These are phyloP conservation scores for Pestalotiopsis sp. DNA, from an alignment of 2,329 filamentous ascomycete species.

Conservation along the genomic window DNA sequence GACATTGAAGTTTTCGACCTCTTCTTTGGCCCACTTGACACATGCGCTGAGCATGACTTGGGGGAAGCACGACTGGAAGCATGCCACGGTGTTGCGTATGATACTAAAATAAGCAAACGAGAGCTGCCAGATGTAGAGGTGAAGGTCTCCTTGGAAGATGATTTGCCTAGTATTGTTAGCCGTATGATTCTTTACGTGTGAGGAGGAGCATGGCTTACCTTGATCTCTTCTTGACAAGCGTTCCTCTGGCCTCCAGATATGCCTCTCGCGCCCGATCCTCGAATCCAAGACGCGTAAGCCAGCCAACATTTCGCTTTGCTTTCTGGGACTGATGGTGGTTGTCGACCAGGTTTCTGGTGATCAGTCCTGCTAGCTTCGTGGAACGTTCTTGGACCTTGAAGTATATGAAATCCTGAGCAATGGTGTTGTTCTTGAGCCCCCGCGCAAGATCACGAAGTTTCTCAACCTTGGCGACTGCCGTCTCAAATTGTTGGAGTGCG, in stretches of 20 bases:
- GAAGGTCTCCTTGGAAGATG: conserved; percentile 91
- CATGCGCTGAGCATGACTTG: conserved; percentile 88
- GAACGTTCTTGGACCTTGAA: conserved; percentile 89
- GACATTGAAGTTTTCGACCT: conserved; percentile 87
- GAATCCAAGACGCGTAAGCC: conserved; percentile 85
- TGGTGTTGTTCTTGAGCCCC: conserved; percentile 79
- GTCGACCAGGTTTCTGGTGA: conserved; percentile 77
- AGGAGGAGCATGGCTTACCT: conserved; percentile 56
- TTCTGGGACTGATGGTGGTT: conserved; percentile 76
- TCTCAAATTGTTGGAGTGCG: conserved; percentile 85
- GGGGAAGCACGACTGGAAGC: conserved; percentile 86
- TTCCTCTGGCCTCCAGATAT: conserved; percentile 79
- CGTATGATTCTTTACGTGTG: conserved; percentile 9
- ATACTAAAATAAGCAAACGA: conserved; percentile 95
- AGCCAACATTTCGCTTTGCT: conserved; percentile 79
- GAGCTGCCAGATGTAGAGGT: conserved; percentile 91
- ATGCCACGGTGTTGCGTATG: conserved; percentile 89
- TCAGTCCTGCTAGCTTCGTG: conserved; percentile 71
- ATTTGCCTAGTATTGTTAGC: conserved; percentile 68
- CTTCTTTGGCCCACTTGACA: conserved; percentile 97
- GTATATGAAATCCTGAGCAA: conserved; percentile 90
- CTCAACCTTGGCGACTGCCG: conserved; percentile 82
- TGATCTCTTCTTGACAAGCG: conserved; percentile 78
- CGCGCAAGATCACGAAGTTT: conserved; percentile 79
- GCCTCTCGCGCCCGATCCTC: conserved; percentile 87